Percentiles rank a stretch among this genome's conserved stretches.
Evolutionary conservation across 2,329 filamentous ascomycete species (phyloP).

Genomic region (Stachybotrys elegans): DNA sequence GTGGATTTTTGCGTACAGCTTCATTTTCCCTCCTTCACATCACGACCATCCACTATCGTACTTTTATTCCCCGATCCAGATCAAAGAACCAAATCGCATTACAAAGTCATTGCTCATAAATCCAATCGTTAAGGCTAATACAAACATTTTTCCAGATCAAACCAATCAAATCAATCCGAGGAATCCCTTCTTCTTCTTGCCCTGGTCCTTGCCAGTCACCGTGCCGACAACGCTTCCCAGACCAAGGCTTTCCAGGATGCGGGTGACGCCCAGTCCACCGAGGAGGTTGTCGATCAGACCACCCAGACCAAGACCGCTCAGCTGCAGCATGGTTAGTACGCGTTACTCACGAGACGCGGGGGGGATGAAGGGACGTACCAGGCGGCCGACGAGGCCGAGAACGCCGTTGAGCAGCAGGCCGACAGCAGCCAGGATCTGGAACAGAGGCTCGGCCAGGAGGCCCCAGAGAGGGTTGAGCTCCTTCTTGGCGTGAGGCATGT

Average conservation of each 20-base stretch:
- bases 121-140: too few species aligned
- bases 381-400: slow-evolving; percentile 73
- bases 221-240: slow-evolving; percentile 42
- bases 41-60: too few species aligned
- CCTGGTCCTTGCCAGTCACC: slow-evolving; percentile 40
- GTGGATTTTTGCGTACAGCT: too few species aligned
- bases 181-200: slow-evolving; percentile 16
- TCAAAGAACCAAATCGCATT: too few species aligned
- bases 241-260: slow-evolving; percentile 70
- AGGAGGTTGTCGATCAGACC: slow-evolving; percentile 75
- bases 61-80: too few species aligned
- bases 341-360: background rate
- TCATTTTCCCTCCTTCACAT: too few species aligned
- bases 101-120: too few species aligned
- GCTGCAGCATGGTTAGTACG: slow-evolving; percentile 25
- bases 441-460: slow-evolving; percentile 75
- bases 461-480: slow-evolving; percentile 88
- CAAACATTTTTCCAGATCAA: too few species aligned
- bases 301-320: slow-evolving; percentile 77
- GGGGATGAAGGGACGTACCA: slow-evolving; percentile 36
- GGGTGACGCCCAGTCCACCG: slow-evolving; percentile 70
- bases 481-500: slow-evolving; percentile 94
- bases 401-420: slow-evolving; percentile 79
- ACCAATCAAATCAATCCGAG: too few species aligned
- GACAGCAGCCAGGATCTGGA: slow-evolving; percentile 89